Evolutionary conservation across 2,329 filamentous ascomycete species (phyloP).

Genomic region (Colletotrichum sublineola): DNA sequence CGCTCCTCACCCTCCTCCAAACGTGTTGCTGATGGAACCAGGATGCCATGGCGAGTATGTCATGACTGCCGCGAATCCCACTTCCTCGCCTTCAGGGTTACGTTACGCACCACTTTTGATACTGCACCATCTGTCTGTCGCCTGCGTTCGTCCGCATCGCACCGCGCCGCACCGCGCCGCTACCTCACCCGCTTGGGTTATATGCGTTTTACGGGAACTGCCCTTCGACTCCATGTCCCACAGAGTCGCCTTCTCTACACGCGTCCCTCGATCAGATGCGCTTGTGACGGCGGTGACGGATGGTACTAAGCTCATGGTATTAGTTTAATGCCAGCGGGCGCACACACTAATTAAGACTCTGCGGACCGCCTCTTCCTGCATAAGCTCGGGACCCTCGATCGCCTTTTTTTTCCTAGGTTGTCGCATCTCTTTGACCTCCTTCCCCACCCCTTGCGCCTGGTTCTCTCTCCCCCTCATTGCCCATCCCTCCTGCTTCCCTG

Average conservation of each 20-base stretch:
- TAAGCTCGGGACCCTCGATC: constrained; percentile 33
- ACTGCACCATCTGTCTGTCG: not conserved
- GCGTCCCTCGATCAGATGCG: constrained; percentile 31
- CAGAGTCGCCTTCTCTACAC: constrained; percentile 16
- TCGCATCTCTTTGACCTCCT: constrained; percentile 14
- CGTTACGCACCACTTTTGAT: not conserved
- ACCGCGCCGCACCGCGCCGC: not conserved
- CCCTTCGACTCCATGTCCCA: not conserved
- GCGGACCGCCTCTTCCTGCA: constrained; percentile 39
- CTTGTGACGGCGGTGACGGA: constrained; percentile 17
- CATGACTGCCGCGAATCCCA: not conserved
- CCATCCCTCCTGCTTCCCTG: constrained; percentile 18
- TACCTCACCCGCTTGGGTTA: not conserved
- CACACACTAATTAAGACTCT: constrained; percentile 29
- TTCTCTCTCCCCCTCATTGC: constrained; percentile 13
- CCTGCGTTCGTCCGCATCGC: not conserved
- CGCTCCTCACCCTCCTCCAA: not conserved
- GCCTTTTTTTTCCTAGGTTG: not conserved
- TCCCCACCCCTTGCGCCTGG: constrained; percentile 17
- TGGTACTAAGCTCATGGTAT: not conserved
- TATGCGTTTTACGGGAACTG: not conserved
- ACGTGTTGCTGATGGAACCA: not conserved
- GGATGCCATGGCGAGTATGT: not conserved
- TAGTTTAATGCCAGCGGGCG: constrained; percentile 2
- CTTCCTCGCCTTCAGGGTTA: not conserved